Evolutionary conservation across 164 flowering plant genomes (phyloP), one percentile per base, ranked within the genome.

Genomic region (Vitis riparia): DNA sequence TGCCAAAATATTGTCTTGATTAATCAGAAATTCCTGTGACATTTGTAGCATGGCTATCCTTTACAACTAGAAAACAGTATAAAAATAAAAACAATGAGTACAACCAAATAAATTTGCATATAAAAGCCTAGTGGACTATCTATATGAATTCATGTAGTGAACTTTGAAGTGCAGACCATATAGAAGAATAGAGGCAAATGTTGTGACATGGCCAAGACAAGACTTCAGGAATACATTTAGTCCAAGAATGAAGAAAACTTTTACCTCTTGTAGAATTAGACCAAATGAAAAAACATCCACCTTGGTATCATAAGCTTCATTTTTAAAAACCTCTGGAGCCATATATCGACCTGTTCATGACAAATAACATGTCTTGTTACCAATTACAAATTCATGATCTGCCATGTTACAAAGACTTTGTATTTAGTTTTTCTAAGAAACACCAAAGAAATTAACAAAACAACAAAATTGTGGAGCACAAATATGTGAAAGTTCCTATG

Each of bases 201-300:
- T 37, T 37, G 44, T 37, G 7, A 37, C 44, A 19, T 2, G 29
- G 48, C 15, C 4, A 30, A n/a, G 16, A 10, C 51, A 48, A 68
- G 16, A 60, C 7, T 9, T 10, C 10, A 11, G 7, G 11, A 67
- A 56, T 3, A 9, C 32, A 27, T 30, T 52, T 30, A 11, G 17
- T 8, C 11, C 23, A 70, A 58, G 53, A 30, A 62, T 30, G 50
- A 64, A 52, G 32, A n/a, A 48, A 60, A 65, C 6, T 7, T 52
- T 72, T 85, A 93, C 98, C 97, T 96, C 99, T 68, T 93, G 98
- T 15, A 96, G 74, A 76, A 96, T 93, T 62, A 96, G 79, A 53
- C 97, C 91, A 81, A 96, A 96, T 30, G 99, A 96, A 72, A 93
- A 96, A n/a, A 96, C 98, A 76, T 96, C 99, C 60, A 92, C 99